Evolutionary conservation across 192 early-diverging fungal species (phyloP), one percentile per base, ranked within the genome.

Genomic region (Pilobolus umbonatus): DNA sequence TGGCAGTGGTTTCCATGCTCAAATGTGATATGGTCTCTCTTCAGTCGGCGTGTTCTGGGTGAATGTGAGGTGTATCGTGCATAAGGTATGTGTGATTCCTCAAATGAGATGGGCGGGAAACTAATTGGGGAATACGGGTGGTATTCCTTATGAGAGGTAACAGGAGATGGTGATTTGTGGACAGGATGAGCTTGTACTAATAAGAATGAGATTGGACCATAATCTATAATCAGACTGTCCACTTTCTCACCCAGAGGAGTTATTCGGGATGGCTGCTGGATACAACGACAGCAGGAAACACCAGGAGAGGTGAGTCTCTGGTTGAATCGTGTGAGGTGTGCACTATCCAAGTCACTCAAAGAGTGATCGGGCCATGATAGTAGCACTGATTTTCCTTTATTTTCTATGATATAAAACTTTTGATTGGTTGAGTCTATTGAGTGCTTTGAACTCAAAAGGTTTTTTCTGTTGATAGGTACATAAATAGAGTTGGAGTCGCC

Each of bases 201-300:
- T 40, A 56, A 31, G 59, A 69, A 69, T 11, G 61, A 58, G 26
- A 69, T 63, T 8, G 39, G 34, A 26, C 67, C 67, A 53, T 69
- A 69, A 15, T 55, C 54, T 49, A 69, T 46, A 26, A 51, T 49
- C 15, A 69, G 11, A 53, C 30, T 42, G 30, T 69, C 47, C 21
- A 57, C 26, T 36, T 55, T 61, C 12, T 61, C 43, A 1, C 39
- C 29, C 26, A 42, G 36, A 19, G 36, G 26, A n/a, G 51, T 55
- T 5, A 35, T 44, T 9, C 29, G n/a, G 55, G 48, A n/a, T 17
- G 38, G 14, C 44, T 39, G 24, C 42, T 58, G 62, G 6, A 35
- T 28, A 29, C 49, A 57, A 26, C 51, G 62, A 24, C 43, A 48
- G 31, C 62, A 65, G 6, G 62, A 51, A 39, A 44, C 35, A 35